A percentile compares a stretch with the other conserved stretches of the same genome.
Evolutionary conservation across 2,329 filamentous ascomycete species (phyloP).

Genomic region (Verticillium isaacii): DNA sequence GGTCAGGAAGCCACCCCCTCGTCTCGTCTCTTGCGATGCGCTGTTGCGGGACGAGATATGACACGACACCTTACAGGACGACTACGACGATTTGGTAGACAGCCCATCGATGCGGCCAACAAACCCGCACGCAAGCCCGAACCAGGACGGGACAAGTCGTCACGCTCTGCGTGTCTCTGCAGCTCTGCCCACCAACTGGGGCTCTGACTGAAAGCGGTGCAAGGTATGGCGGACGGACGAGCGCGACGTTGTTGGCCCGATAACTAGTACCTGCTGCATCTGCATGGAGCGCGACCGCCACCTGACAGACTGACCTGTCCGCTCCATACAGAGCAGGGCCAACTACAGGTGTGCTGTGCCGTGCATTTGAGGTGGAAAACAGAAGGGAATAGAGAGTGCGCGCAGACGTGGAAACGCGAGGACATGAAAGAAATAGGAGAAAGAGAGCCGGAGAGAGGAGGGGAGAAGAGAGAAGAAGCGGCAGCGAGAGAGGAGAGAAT

Average conservation of each 20-base stretch:
- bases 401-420: neutral
- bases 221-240: neutral
- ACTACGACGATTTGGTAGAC: neutral
- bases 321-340: neutral
- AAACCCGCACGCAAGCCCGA: neutral
- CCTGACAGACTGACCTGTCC: neutral
- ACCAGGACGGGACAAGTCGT: neutral
- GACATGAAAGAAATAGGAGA: neutral
- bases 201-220: neutral
- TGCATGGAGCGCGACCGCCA: neutral
- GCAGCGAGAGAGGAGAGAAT: neutral
- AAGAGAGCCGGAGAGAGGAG: neutral
- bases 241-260: constrained; percentile 1
- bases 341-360: neutral
- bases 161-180: neutral
- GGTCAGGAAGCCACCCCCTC: neutral
- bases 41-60: neutral
- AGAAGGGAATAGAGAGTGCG: neutral
- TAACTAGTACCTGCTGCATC: constrained; percentile 1
- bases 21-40: neutral
- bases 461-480: neutral
- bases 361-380: neutral
- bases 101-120: neutral
- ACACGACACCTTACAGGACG: neutral
- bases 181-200: neutral